Percentiles rank a stretch among this genome's conserved stretches.
phyloP scores from a whole-genome alignment of 768 basidiomycete genomes.

The Lactifluus volemus region DNA sequence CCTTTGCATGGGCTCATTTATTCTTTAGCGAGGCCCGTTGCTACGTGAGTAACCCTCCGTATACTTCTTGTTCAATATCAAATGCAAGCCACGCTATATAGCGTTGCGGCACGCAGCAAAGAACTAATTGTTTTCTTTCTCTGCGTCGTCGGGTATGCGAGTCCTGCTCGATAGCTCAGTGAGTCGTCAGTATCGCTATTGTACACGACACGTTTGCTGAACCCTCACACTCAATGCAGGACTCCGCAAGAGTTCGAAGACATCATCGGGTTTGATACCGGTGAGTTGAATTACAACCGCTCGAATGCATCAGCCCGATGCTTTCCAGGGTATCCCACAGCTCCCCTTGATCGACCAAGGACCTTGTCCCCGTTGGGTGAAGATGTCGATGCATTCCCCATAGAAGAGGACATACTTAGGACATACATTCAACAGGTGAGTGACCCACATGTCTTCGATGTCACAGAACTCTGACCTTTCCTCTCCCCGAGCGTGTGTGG shows the following conservation, averaged over 20 bases:
- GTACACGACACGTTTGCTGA: not conserved
- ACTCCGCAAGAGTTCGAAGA: not conserved
- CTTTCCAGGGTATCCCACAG: not conserved
- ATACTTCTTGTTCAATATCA: not conserved
- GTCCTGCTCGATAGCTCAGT: constrained; percentile 6
- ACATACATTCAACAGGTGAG: not conserved
- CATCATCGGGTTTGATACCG: not conserved
- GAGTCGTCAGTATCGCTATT: not conserved
- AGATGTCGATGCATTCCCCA: not conserved
- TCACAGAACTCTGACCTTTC: not conserved
- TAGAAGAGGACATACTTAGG: not conserved
- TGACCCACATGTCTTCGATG: not conserved
- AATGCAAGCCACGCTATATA: not conserved
- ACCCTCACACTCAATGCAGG: not conserved
- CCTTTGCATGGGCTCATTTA: constrained; percentile 4
- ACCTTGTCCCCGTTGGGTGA: not conserved
- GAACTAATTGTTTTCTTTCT: not conserved
- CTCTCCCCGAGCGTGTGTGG: constrained; percentile 8
- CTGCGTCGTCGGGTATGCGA: constrained; percentile 12
- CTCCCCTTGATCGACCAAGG: not conserved
- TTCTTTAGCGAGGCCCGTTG: constrained; percentile 12
- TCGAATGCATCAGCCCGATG: not conserved
- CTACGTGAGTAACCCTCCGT: not conserved
- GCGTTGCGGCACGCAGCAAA: constrained; percentile 10
- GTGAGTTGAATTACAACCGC: not conserved